Base-by-base conservation (phyloP, 805 yeast species). In the Ogataea pilisensis region DNA sequence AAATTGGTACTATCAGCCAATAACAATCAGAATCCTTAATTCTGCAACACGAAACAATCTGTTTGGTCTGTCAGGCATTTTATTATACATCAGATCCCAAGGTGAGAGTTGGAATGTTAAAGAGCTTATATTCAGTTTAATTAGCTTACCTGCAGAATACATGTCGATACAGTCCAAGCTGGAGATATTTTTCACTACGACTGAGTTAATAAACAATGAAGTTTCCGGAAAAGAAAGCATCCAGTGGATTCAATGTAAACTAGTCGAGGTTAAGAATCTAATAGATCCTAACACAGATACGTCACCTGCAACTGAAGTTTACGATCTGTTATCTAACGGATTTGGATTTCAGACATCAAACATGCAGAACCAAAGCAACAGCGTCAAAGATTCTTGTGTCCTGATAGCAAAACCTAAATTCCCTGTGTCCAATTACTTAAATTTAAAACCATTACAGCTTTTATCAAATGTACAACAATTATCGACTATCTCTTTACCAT, bases 351-450 rank as follows among this genome's bases (percentile, higher is more conserved):
- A 49, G 46, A 39, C 69, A 59, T 39, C 37, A 8, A 33, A n/a
- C 16, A 39, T 31, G 26, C 32, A 69, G 36, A 51, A 60, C 31
- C 61, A 66, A 14, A 42, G 58, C 14, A 74, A 69, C 42, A 68
- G 67, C 44, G 70, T 64, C 21, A 68, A 69, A 52, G 44, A 61
- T 31, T 34, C 48, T 0, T 41, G 42, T 31, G 26, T 50, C 2
- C 18, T 49, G 13, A 37, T 46, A 2, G 50, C 46, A 2, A 41
- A 38, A 24, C 49, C 54, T 11, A 41, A 43, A 20, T 46, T 31
- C 33, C 33, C 44, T 2, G 22, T 49, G 5, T 25, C 16, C 5
- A 31, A 34, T 9, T 13, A 29, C 3, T 28, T 48, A 12, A 18
- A 25, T 16, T 18, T 34, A 12, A 42, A 25, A 17, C 39, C 35